A percentile compares a stretch with the other conserved stretches of the same genome.
Conservation (phyloP, 139 green algal species). For the Eudorina sp. region DNA sequence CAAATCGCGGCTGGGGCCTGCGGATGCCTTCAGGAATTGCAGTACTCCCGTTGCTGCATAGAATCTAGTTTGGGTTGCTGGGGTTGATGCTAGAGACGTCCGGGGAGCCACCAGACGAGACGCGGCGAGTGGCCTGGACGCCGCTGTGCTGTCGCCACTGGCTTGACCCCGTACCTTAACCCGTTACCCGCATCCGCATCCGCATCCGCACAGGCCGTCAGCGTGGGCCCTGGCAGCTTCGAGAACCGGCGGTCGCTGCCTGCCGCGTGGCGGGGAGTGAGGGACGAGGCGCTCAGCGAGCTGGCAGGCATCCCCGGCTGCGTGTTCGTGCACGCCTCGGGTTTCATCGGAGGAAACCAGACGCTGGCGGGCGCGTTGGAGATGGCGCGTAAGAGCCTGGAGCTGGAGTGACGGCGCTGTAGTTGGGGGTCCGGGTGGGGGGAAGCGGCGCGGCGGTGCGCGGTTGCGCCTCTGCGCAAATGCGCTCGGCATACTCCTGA, state of each 20-base stretch:
- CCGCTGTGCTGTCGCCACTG: too few relatives aligned
- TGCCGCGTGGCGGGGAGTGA: constrained; percentile 87
- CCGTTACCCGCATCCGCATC: not conserved
- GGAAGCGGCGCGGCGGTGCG: too few relatives aligned
- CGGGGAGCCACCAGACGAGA: too few relatives aligned
- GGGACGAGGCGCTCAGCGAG: constrained; percentile 86
- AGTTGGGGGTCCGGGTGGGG: too few relatives aligned
- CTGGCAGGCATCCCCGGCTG: constrained; percentile 82
- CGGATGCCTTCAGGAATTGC: too few relatives aligned
- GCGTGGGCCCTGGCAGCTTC: constrained; percentile 83
- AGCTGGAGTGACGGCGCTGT: too few relatives aligned
- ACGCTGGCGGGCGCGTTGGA: constrained; percentile 66
- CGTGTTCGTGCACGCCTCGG: constrained; percentile 93
- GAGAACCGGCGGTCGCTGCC: constrained; percentile 85
- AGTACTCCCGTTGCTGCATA: too few relatives aligned
- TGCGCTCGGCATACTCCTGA: too few relatives aligned
- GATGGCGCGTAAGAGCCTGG: constrained; percentile 56
- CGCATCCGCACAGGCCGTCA: constrained; percentile 75
- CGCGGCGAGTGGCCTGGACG: too few relatives aligned
- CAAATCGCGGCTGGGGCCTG: too few relatives aligned
- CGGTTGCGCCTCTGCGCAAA: too few relatives aligned
- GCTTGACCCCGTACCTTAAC: not conserved
- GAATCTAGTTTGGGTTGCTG: not conserved
- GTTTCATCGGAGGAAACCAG: constrained; percentile 94
- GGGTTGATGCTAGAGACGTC: not conserved